Conservation (phyloP, 2,329 filamentous ascomycete species). For the Aspergillus candidus region DNA sequence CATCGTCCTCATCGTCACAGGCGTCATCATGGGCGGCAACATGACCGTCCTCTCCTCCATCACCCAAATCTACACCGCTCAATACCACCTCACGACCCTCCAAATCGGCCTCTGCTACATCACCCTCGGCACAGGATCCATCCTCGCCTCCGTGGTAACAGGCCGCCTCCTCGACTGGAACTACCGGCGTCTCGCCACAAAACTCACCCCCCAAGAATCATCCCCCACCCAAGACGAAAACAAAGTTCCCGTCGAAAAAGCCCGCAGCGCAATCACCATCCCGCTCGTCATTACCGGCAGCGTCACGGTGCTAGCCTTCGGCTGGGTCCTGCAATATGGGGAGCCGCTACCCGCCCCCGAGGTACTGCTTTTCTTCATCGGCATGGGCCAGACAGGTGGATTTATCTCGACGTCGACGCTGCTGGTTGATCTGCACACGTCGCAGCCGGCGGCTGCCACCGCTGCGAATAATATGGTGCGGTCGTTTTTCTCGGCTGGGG, state of each 20-base stretch:
- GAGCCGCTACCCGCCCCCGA: conserved; percentile 29
- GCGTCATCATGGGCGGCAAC: conserved; percentile 43
- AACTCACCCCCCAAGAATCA: conserved; percentile 42
- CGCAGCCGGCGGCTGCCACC: conserved; percentile 31
- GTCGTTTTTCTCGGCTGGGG: conserved; percentile 36
- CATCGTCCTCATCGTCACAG: conserved; percentile 34
- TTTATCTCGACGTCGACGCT: conserved; percentile 40
- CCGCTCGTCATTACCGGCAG: conserved; percentile 26
- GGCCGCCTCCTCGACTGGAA: conserved; percentile 65
- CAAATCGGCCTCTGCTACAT: conserved; percentile 39
- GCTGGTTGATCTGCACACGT: conserved; percentile 39
- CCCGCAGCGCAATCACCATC: conserved; percentile 29
- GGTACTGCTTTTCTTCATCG: conserved; percentile 29
- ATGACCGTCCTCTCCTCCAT: conserved; percentile 43
- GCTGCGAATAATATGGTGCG: conserved; percentile 39
- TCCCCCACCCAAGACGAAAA: conserved; percentile 53
- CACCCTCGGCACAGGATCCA: conserved; percentile 20
- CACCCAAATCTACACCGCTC: conserved; percentile 41
- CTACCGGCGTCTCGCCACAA: conserved; percentile 59
- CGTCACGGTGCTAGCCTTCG: conserved; percentile 26
- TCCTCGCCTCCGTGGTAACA: conserved; percentile 23
- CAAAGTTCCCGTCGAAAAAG: conserved; percentile 47
- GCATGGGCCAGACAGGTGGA: conserved; percentile 30
- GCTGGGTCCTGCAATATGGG: conserved; percentile 30
- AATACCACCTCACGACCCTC: conserved; percentile 45